Evolutionary conservation across 176 grass and related monocot genomes (phyloP).

Genomic region (sorghum (Sorghum bicolor)): Sorghum_bicolor_NCBIv3 NC_012876.2:63361001-63361500

Average conservation of each 20-base stretch:
- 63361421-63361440: conserved; percentile 92
- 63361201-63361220: conserved; percentile 44
- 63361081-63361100: conserved; percentile 73
- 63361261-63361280: neutral
- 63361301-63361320: conserved; percentile 38
- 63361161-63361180: conserved; percentile 93
- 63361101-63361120: conserved; percentile 76
- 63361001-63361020: conserved; percentile 94
- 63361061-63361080: conserved; percentile 7
- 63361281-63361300: conserved; percentile 3
- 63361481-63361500: conserved; percentile 83
- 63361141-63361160: conserved; percentile 90
- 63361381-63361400: conserved; percentile 94
- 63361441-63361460: conserved; percentile 64
- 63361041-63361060: conserved; percentile 9
- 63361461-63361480: conserved; percentile 70
- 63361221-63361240: neutral
- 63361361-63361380: conserved; percentile 79
- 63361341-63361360: conserved; percentile 63
- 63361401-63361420: conserved; percentile 95
- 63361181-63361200: conserved; percentile 99
- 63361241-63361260: neutral
- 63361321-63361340: conserved; percentile 92
- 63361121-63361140: conserved; percentile 89
- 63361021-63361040: neutral